phyloP scores from a whole-genome alignment of 192 early-diverging fungal species.

The Coemansia sp. region DNA sequence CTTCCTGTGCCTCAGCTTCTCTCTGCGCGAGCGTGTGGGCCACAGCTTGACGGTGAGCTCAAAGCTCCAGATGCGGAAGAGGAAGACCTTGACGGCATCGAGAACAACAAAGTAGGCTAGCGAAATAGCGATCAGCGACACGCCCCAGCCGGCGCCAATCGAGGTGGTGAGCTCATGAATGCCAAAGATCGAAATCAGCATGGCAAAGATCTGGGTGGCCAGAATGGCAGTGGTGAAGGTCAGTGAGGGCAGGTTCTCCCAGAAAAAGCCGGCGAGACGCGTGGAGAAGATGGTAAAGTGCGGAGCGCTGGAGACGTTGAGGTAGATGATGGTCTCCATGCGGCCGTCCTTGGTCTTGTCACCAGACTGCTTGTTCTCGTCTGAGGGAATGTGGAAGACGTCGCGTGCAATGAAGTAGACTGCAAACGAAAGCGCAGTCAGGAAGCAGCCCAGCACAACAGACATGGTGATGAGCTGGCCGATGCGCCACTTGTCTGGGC shows the following conservation, averaged over 20 bases:
- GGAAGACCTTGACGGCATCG: conserved; percentile 88
- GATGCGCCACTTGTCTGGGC: conserved; percentile 93
- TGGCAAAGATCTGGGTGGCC: conserved; percentile 88
- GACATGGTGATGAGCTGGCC: conserved; percentile 88
- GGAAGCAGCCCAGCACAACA: conserved; percentile 68
- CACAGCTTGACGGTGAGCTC: conserved; percentile 83
- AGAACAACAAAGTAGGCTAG: conserved; percentile 80
- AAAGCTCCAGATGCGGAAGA: conserved; percentile 85
- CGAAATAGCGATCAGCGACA: conserved; percentile 71
- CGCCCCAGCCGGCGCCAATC: conserved; percentile 75
- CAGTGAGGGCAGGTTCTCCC: conserved; percentile 79
- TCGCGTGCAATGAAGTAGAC: conserved; percentile 80
- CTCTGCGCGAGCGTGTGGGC: conserved; percentile 66
- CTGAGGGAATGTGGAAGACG: conserved; percentile 56
- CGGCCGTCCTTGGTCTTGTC: conserved; percentile 45
- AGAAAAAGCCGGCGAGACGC: conserved; percentile 81
- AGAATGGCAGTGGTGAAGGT: conserved; percentile 79
- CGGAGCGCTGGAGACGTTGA: conserved; percentile 85
- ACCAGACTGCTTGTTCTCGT: conserved; percentile 44
- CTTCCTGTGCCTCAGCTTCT: conserved; percentile 61
- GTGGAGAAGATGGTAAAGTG: conserved; percentile 97
- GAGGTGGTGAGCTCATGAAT: conserved; percentile 57
- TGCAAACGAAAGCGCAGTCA: conserved; percentile 77
- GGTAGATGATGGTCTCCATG: conserved; percentile 90
- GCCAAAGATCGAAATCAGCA: conserved; percentile 79